These are phyloP conservation scores for Lycium ferocissimum DNA, from an alignment of 257 asterid genomes.

Conservation along the genomic window DNA sequence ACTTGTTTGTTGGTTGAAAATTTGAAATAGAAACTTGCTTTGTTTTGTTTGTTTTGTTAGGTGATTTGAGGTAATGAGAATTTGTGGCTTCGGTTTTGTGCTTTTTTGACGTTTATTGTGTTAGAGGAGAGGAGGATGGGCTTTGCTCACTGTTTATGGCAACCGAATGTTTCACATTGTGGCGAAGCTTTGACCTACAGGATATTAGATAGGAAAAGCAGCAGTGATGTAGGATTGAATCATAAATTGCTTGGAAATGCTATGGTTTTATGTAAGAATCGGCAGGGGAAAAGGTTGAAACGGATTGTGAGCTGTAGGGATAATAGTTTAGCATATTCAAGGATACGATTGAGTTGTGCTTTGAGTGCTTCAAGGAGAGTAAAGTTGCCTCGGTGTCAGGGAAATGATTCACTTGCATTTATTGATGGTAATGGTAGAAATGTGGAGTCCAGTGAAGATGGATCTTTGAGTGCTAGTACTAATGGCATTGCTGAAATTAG, in stretches of 20 bases:
- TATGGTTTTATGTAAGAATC: constrained; percentile 23
- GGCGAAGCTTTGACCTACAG: constrained; percentile 20
- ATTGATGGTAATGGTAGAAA: constrained; percentile 67
- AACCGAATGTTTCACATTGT: constrained; percentile 30
- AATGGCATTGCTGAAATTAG: constrained; percentile 45
- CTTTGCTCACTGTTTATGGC: constrained; percentile 27
- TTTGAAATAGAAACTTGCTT: not conserved
- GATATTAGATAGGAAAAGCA: constrained; percentile 26
- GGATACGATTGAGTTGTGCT: constrained; percentile 28
- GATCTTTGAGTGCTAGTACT: constrained; percentile 30
- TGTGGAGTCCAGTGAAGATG: constrained; percentile 47
- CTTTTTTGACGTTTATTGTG: not conserved
- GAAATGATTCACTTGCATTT: constrained; percentile 83
- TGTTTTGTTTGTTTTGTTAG: constrained; percentile 17
- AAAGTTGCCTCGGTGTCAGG: constrained; percentile 65
- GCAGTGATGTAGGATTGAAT: constrained; percentile 24
- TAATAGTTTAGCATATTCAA: constrained; percentile 4
- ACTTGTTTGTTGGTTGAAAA: constrained; percentile 14
- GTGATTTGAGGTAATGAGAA: constrained; percentile 26
- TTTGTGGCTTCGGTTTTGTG: constrained; percentile 23
- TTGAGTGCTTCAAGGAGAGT: constrained; percentile 31
- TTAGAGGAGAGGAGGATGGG: constrained; percentile 30
- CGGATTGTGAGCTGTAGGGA: constrained; percentile 11
- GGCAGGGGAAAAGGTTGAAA: constrained; percentile 17
- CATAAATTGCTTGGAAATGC: constrained; percentile 19